Evolutionary conservation across 768 basidiomycete species (phyloP).

Genomic region (Lactifluus subvellereus): DNA sequence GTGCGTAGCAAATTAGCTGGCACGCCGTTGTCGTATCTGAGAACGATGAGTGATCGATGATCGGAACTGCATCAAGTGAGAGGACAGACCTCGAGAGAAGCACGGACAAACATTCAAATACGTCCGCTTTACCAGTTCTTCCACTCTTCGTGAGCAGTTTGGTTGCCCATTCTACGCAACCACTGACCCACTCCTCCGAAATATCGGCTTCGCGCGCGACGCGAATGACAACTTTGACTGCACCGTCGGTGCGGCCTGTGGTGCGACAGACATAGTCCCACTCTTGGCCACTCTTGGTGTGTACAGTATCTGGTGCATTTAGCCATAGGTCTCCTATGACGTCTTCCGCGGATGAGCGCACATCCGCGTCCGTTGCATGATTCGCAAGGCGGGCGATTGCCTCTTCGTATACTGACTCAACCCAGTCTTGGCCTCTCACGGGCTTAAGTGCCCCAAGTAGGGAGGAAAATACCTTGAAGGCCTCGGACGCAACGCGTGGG

Average conservation of each 20-base stretch:
- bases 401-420: constrained; percentile 67
- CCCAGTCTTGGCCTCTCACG: constrained; percentile 57
- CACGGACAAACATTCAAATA: constrained; percentile 71
- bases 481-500: constrained; percentile 82
- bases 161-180: constrained; percentile 72
- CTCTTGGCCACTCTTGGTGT: constrained; percentile 58
- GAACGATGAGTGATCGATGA: constrained; percentile 29
- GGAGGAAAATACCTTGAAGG: constrained; percentile 82
- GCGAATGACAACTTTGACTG: constrained; percentile 75
- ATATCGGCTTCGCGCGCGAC: constrained; percentile 74
- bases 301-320: constrained; percentile 70
- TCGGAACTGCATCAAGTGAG: constrained; percentile 30
- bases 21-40: constrained; percentile 42
- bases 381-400: constrained; percentile 63
- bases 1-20: constrained; percentile 54
- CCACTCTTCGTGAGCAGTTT: constrained; percentile 73
- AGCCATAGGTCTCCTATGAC: constrained; percentile 85
- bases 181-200: constrained; percentile 74
- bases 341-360: constrained; percentile 75
- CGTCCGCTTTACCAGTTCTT: constrained; percentile 67
- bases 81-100: constrained; percentile 56
- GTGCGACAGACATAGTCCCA: constrained; percentile 76
- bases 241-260: constrained; percentile 64
- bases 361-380: constrained; percentile 88
- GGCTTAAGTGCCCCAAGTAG: constrained; percentile 74